Conservation (phyloP, 2,329 filamentous ascomycete species). For the Epichloe uncinata region DNA sequence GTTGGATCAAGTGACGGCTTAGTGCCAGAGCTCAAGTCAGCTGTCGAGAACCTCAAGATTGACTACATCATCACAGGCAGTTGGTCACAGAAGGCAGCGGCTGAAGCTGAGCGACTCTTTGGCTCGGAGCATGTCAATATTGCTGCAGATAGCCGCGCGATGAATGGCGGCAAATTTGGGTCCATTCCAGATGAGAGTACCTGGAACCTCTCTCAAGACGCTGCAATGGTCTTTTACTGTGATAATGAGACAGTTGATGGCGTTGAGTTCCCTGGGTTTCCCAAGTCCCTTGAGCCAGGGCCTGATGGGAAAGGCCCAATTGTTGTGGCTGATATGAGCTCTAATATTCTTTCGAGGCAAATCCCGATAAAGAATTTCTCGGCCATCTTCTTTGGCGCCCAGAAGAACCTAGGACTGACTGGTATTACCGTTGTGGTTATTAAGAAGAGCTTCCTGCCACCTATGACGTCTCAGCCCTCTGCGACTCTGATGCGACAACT, state of each 20-base stretch:
- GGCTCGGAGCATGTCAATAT: slow-evolving; percentile 72
- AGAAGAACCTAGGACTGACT: slow-evolving; percentile 84
- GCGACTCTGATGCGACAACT: slow-evolving; percentile 59
- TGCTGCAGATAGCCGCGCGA: slow-evolving; percentile 51
- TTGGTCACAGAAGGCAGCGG: slow-evolving; percentile 72
- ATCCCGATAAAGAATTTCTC: slow-evolving; percentile 70
- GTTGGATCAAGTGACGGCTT: slow-evolving; percentile 25
- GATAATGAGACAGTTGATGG: slow-evolving; percentile 93
- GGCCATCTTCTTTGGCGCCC: slow-evolving; percentile 80
- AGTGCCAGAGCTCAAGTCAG: slow-evolving; percentile 34
- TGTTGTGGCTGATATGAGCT: slow-evolving; percentile 86
- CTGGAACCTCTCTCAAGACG: slow-evolving; percentile 59
- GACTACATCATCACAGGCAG: slow-evolving; percentile 87
- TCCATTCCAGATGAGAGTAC: slow-evolving; percentile 63
- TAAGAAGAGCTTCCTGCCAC: slow-evolving; percentile 66
- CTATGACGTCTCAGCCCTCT: slow-evolving; percentile 49
- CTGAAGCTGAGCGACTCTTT: slow-evolving; percentile 67
- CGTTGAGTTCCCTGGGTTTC: slow-evolving; percentile 73
- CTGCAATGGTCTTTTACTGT: slow-evolving; percentile 76
- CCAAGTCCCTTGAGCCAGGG: slow-evolving; percentile 45
- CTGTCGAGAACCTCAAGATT: slow-evolving; percentile 59
- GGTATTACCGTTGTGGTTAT: slow-evolving; percentile 81
- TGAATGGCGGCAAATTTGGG: slow-evolving; percentile 72
- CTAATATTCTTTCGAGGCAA: slow-evolving; percentile 75
- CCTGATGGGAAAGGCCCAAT: slow-evolving; percentile 53